phyloP scores from a whole-genome alignment of 2,329 filamentous ascomycete genomes.

The Trichophyton benhamiae region DNA sequence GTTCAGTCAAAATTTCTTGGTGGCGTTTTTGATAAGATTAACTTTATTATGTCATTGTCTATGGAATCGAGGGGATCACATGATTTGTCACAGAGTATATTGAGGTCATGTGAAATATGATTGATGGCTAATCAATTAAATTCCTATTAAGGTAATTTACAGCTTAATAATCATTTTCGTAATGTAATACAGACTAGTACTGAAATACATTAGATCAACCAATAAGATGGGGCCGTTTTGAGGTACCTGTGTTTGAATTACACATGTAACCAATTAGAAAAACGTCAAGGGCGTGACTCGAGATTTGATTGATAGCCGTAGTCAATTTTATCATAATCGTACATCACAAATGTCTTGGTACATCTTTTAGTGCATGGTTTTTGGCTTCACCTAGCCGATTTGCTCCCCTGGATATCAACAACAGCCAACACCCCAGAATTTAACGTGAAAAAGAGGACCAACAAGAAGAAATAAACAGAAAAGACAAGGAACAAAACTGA shows the following conservation, averaged over 20 bases:
- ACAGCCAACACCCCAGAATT: not conserved
- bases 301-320: not conserved
- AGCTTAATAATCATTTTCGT: not conserved
- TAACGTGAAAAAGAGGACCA: not conserved
- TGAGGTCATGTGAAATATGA: not conserved
- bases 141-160: not conserved
- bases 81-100: not conserved
- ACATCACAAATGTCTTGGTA: slow-evolving; percentile 3
- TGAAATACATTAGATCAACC: not conserved
- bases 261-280: not conserved
- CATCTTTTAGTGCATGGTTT: not conserved
- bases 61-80: not conserved
- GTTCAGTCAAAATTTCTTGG: not conserved
- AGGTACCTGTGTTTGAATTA: not conserved
- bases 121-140: not conserved
- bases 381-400: not conserved
- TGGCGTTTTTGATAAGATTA: not conserved
- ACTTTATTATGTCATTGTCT: not conserved
- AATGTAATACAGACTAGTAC: not conserved
- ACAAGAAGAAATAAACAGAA: not conserved
- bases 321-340: slow-evolving; percentile 8
- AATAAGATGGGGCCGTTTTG: not conserved
- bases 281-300: not conserved
- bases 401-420: not conserved
- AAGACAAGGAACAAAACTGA: not conserved